Base-by-base conservation (phyloP, 1,284 basidiomycete species). In the Marasmius fiardii region DNA sequence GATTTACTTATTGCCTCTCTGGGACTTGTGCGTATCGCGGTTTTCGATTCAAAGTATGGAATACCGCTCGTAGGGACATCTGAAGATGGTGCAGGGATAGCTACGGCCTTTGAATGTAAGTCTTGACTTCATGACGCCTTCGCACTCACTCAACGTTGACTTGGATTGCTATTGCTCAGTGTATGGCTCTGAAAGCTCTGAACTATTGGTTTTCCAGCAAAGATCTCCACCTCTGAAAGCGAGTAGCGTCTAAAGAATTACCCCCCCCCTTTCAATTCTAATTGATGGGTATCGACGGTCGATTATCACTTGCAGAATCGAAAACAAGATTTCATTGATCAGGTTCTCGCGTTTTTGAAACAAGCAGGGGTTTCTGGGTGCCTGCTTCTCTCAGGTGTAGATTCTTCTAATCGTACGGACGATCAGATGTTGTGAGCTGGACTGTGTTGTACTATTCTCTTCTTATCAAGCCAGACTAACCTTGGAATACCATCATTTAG, bases 161-260 rank as follows among this genome's bases (percentile, higher is more conserved):
- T 31, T 31, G 10, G 45, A 52, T 58, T 58, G 43, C 56, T 49
- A 43, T 12, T 24, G 18, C 49, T 43, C 39, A 91, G 89, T 92
- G 14, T 92, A 85, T 62, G 85, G 86, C 3, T 77, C 73, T 44
- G 65, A 74, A 34, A 75, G 73, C 7, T 63, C 69, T 43, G 68
- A 78, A 48, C 58, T 90, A 18, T 73, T 82, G 18, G 73, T 90
- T 49, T 67, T 91, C 14, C 90, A 91, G 63, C 90, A 93, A 63
- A 74, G 90, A 55, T 90, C 90, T 10, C 91, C 90, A 11, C 81
- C 81, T 1, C 67, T 92, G 55, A 90, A 89, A 74, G 90, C 86
- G 52, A 20, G 68, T 57, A 20, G 39, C 20, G 14, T 44, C 21
- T 33, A 53, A 8, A 18, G 26, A 28, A n/a, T n/a, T n/a, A n/a